These are phyloP conservation scores for Amauroascus verrucosus DNA, from an alignment of 2,329 filamentous ascomycete genomes.

Conservation along the genomic window DNA sequence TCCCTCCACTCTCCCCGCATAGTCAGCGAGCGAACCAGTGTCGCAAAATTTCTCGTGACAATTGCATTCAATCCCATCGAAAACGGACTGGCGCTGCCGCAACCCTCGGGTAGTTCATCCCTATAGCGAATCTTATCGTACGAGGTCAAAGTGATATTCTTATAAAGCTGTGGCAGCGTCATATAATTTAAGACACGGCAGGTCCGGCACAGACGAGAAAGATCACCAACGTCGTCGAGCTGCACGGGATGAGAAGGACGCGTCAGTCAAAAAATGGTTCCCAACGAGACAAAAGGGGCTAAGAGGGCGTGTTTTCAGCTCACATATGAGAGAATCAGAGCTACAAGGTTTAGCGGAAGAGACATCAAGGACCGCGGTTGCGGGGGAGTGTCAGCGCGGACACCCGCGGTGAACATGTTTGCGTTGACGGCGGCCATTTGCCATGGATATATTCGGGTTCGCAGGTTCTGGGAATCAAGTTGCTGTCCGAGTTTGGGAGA, in stretches of 20 bases:
- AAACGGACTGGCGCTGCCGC: constrained; percentile 53
- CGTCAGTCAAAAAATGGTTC: neutral
- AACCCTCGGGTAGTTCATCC: constrained; percentile 49
- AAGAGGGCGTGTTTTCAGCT: constrained; percentile 18
- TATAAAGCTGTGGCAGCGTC: constrained; percentile 52
- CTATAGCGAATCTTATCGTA: constrained; percentile 51
- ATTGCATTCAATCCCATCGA: constrained; percentile 53
- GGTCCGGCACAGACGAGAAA: constrained; percentile 50
- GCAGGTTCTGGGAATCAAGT: neutral
- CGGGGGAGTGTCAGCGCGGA: constrained; percentile 8
- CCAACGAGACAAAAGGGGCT: neutral
- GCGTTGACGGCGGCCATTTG: constrained; percentile 33
- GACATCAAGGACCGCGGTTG: constrained; percentile 25
- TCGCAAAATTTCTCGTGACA: constrained; percentile 46
- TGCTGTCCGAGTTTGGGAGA: neutral
- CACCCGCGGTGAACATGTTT: constrained; percentile 32
- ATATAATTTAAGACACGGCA: constrained; percentile 56
- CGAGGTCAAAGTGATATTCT: constrained; percentile 45
- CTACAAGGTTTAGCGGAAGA: constrained; percentile 50
- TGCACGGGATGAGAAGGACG: constrained; percentile 23
- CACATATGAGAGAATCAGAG: constrained; percentile 47
- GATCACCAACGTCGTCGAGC: constrained; percentile 49
- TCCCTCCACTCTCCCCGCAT: constrained; percentile 50
- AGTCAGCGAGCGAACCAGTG: constrained; percentile 44
- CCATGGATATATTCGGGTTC: neutral